Percentiles rank a stretch among this genome's conserved stretches.
Conservation (phyloP, 2,329 filamentous ascomycete species). For the Periconia macrospinosa region DNA sequence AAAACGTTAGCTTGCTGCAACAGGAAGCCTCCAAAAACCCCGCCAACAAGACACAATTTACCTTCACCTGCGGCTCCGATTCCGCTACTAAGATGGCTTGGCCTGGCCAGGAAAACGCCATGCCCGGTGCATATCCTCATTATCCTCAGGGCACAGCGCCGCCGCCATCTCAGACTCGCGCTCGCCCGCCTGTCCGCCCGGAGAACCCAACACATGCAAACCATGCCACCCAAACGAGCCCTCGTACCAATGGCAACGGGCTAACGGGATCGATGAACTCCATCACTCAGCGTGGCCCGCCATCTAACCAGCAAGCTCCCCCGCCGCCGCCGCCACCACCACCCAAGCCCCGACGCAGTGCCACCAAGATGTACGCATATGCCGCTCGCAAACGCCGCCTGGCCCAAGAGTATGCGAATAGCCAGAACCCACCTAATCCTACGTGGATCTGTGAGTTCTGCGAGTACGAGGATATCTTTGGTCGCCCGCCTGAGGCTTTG, state of each 20-base stretch:
- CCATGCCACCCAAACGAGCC: conserved; percentile 60
- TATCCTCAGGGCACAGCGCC: conserved; percentile 2
- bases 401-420: conserved; percentile 75
- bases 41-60: conserved; percentile 84
- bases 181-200: conserved; percentile 32
- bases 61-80: conserved; percentile 92
- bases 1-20: conserved; percentile 77
- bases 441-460: conserved; percentile 98
- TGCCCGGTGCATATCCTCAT: conserved; percentile 36
- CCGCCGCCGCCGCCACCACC: conserved; percentile 59
- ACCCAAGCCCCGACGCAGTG: conserved; percentile 65
- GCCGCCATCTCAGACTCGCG: conserved; percentile 20
- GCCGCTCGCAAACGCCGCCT: conserved; percentile 78
- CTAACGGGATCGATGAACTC: conserved; percentile 29
- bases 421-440: conserved; percentile 76
- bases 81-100: conserved; percentile 77
- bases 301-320: conserved; percentile 45
- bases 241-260: conserved; percentile 49
- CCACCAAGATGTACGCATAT: conserved; percentile 70
- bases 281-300: conserved; percentile 42
- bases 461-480: conserved; percentile 95
- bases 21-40: conserved; percentile 66
- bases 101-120: conserved; percentile 62
- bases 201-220: conserved; percentile 49
- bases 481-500: conserved; percentile 78